These are phyloP conservation scores for Juglanconis oblonga DNA, from an alignment of 2,329 filamentous ascomycete species.

Conservation along the genomic window DNA sequence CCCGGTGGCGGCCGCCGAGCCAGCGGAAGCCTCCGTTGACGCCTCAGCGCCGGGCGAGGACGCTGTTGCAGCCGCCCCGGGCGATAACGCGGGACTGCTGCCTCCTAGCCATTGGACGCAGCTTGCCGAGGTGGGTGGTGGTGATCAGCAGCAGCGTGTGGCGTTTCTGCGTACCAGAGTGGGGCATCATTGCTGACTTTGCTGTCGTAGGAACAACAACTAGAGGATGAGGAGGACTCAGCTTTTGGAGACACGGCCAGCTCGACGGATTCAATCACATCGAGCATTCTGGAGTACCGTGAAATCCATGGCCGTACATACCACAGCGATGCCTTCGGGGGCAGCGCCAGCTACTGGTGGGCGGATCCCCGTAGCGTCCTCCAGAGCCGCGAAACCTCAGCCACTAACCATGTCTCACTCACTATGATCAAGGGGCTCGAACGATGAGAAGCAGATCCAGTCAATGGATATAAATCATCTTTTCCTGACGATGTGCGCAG, in stretches of 20 bases:
- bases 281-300: slow-evolving; percentile 17
- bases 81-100: slow-evolving; percentile 1
- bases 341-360: slow-evolving; percentile 18
- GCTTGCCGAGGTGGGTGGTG: slow-evolving; percentile 16
- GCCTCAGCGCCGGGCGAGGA: too few species aligned
- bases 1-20: not conserved
- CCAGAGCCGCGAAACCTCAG: not conserved
- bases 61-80: not conserved
- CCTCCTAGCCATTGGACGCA: slow-evolving; percentile 17
- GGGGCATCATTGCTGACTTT: not conserved
- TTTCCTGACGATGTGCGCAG: slow-evolving; percentile 21
- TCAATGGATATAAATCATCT: slow-evolving; percentile 31
- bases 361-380: slow-evolving; percentile 25
- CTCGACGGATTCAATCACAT: slow-evolving; percentile 15
- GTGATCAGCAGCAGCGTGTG: not conserved
- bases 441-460: slow-evolving; percentile 31
- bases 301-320: slow-evolving; percentile 18
- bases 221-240: slow-evolving; percentile 17
- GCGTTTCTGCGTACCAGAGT: not conserved
- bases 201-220: slow-evolving; percentile 1
- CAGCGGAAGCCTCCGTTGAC: not conserved
- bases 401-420: not conserved
- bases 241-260: slow-evolving; percentile 15
- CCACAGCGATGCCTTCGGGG: slow-evolving; percentile 15
- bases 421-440: slow-evolving; percentile 20